These are phyloP conservation scores for Wickerhamiella azyma DNA, from an alignment of 805 yeast genomes.

Conservation along the genomic window DNA sequence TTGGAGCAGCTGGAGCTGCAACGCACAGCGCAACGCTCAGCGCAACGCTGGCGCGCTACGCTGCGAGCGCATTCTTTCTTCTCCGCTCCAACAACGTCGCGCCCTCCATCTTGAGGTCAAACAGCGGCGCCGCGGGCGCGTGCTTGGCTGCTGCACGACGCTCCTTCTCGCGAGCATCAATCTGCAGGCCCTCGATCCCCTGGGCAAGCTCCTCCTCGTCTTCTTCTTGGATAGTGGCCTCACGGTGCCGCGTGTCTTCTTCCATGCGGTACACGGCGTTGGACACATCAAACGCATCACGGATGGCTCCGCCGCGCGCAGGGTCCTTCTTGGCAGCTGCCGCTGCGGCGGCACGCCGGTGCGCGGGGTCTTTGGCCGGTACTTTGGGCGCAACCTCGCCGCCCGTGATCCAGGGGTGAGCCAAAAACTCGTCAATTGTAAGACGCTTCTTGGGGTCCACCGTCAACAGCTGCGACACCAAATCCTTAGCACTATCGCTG, in stretches of 20 bases:
- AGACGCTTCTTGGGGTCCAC: conserved; percentile 58
- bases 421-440: conserved; percentile 55
- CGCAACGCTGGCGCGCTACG: no score
- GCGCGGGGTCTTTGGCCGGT: conserved; percentile 6
- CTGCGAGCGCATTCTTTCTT: conserved; percentile 6
- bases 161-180: conserved; percentile 3
- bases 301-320: conserved; percentile 67
- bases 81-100: conserved; percentile 40
- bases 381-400: conserved; percentile 14
- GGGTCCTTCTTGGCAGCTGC: conserved; percentile 27
- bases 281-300: conserved; percentile 76
- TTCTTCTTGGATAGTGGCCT: conserved; percentile 23
- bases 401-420: conserved; percentile 59
- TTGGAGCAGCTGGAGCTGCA: no score
- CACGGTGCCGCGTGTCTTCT: conserved; percentile 33
- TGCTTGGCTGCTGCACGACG: conserved; percentile 7
- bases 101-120: conserved; percentile 50
- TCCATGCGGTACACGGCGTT: conserved; percentile 76
- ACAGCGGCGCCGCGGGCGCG: conserved; percentile 19
- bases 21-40: no score
- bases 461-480: conserved; percentile 52
- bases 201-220: conserved; percentile 25
- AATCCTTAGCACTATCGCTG: conserved; percentile 49
- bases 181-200: conserved; percentile 11
- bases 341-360: no score